phyloP scores from a whole-genome alignment of 2,329 filamentous ascomycete genomes.

The Penicillium expansum region DNA sequence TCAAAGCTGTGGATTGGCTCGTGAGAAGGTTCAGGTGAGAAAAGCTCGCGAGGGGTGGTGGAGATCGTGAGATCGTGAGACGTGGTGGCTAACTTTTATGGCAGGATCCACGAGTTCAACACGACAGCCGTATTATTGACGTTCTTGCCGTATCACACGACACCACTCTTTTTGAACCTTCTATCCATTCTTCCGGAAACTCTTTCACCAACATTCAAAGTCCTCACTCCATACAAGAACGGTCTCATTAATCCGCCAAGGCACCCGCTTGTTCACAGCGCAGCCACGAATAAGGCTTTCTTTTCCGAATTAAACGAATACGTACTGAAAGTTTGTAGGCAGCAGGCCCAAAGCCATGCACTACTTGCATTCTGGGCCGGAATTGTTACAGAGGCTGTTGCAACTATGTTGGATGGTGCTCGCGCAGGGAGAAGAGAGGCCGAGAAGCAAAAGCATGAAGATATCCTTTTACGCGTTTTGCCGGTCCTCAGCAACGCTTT shows the following conservation, averaged over 20 bases:
- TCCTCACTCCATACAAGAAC: constrained; percentile 81
- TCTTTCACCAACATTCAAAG: constrained; percentile 73
- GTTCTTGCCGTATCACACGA: constrained; percentile 88
- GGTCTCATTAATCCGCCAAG: constrained; percentile 74
- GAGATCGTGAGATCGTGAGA: not conserved
- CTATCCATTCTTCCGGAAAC: constrained; percentile 77
- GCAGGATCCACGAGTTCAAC: constrained; percentile 87
- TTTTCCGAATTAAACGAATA: constrained; percentile 75
- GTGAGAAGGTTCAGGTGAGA: constrained; percentile 80
- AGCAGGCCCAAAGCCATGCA: constrained; percentile 70
- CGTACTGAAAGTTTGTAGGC: constrained; percentile 69
- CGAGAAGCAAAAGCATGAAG: constrained; percentile 77
- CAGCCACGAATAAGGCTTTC: constrained; percentile 73
- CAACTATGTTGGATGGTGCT: constrained; percentile 73
- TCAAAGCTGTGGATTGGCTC: constrained; percentile 94
- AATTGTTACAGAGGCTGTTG: constrained; percentile 79
- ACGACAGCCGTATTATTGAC: constrained; percentile 73
- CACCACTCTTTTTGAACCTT: constrained; percentile 78
- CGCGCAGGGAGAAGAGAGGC: constrained; percentile 73
- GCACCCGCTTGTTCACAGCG: constrained; percentile 77
- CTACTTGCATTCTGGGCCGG: constrained; percentile 89
- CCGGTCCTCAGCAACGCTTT: constrained; percentile 75
- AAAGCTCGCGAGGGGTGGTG: not conserved
- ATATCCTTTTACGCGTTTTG: constrained; percentile 65
- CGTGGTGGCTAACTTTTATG: constrained; percentile 19